Base-by-base conservation (phyloP, 148 eudicot genomes). In the Dysphania ambrosioides region DNA sequence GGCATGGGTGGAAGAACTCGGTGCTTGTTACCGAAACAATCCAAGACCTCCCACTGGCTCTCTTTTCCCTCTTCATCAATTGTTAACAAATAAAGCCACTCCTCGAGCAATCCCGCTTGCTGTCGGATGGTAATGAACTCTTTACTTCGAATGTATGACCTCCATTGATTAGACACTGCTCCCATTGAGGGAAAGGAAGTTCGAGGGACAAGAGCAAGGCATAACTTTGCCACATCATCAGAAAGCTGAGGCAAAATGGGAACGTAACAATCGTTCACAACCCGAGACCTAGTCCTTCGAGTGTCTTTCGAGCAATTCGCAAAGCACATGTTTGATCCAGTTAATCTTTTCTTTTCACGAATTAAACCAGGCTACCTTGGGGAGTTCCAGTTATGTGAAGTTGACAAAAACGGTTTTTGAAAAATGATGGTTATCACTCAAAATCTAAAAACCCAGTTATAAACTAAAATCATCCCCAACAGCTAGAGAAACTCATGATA, bases 31-130 rank as follows among this genome's bases (percentile, higher is more conserved):
- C 98, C 97, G 32, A 76, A 77, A 78, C 91, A 82, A 85, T 91
- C 97, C 44, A 88, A 78, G 41, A 93, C 97, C 87, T 93, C 97
- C 97, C 98, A 93, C 36, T 75, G 91, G 81, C 89, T 89, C 75
- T 81, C 85, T 47, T 87, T 85, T 38, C 90, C 89, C 61, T 82
- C 89, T 68, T 78, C 81, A 77, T 85, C 88, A 51, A 79, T 31
- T 19, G 90, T 88, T 74, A 93, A 74, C 74, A 91, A 82, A 82
- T 93, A 93, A 15, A 93, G 89, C 98, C 98, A 93, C 68, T 93
- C 98, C 73, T 93, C 91, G n/a, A 93, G 82, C 85, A 88, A 35
- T 59, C 95, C 97, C 68, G 88, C 90, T 72, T 84, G 84, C 78
- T 85, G 90, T 5, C 97, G 82, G 21, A 93, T 87, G 11, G 88